Evolutionary conservation across 257 asterid genomes (phyloP).

Genomic region (Leonotis leonurus): DNA sequence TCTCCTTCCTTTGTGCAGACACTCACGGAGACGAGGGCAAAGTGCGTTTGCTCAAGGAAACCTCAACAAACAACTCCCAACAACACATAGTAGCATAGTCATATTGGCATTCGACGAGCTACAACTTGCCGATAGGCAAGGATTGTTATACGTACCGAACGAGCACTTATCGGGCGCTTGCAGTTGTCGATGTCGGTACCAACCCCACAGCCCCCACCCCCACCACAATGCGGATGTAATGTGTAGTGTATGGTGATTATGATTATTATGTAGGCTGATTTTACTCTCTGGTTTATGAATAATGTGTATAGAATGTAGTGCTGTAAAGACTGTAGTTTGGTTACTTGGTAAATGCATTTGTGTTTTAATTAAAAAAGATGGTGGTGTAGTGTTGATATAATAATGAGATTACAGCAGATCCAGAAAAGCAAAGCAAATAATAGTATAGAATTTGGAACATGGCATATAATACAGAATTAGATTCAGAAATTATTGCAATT

Average conservation of each 20-base stretch:
- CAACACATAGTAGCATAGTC: neutral
- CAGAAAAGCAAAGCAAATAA: neutral
- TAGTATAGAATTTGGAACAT: neutral
- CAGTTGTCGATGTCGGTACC: too few species aligned
- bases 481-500: neutral
- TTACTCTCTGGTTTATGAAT: neutral
- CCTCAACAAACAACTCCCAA: slow-evolving; percentile 10
- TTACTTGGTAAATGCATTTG: too few species aligned
- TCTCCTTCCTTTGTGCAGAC: slow-evolving; percentile 31
- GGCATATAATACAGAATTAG: neutral
- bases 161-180: neutral
- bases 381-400: neutral
- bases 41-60: slow-evolving; percentile 47
- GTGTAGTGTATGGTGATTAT: slow-evolving; percentile 12
- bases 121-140: neutral
- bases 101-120: neutral
- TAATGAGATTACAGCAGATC: neutral
- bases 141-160: neutral
- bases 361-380: neutral
- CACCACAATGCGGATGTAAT: neutral
- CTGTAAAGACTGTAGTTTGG: neutral
- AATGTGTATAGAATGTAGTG: neutral
- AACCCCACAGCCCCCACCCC: too few species aligned
- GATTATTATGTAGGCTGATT: slow-evolving; percentile 6
- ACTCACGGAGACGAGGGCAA: slow-evolving; percentile 54